Evolutionary conservation across 2,329 filamentous ascomycete genomes (phyloP).

Genomic region (Fusarium torreyae): DNA sequence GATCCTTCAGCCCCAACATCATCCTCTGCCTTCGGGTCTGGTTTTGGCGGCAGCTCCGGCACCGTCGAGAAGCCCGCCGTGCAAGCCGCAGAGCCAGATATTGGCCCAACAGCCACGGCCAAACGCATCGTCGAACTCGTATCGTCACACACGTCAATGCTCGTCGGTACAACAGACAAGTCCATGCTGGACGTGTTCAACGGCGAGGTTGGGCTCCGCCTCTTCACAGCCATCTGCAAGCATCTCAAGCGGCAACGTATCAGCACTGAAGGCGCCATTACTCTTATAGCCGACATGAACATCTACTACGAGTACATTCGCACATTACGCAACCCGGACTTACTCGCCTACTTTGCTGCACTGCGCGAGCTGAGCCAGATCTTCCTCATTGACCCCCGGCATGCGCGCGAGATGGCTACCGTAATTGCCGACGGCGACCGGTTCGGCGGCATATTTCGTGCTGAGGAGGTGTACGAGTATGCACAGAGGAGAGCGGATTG

Average conservation of each 20-base stretch:
- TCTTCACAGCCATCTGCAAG: constrained; percentile 95
- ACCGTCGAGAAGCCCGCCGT: constrained; percentile 45
- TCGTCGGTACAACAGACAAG: constrained; percentile 96
- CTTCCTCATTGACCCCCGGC: constrained; percentile 86
- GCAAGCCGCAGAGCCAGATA: constrained; percentile 58
- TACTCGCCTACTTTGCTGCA: constrained; percentile 92
- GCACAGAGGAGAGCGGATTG: constrained; percentile 94
- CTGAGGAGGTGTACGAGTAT: constrained; percentile 98
- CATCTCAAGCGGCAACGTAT: constrained; percentile 97
- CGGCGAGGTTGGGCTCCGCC: constrained; percentile 92
- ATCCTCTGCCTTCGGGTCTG: constrained; percentile 36
- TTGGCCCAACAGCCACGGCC: constrained; percentile 84
- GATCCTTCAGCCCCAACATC: constrained; percentile 40
- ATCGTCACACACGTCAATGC: constrained; percentile 90
- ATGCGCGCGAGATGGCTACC: constrained; percentile 94
- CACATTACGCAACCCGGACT: constrained; percentile 84
- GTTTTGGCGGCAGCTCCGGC: constrained; percentile 37
- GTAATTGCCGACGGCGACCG: constrained; percentile 94
- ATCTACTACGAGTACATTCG: constrained; percentile 90
- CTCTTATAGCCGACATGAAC: constrained; percentile 96
- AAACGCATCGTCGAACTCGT: constrained; percentile 87
- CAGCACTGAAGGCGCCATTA: constrained; percentile 89
- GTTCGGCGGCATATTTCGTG: constrained; percentile 92
- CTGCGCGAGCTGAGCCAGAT: constrained; percentile 95
- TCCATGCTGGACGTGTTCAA: constrained; percentile 99